Evolutionary conservation across 2,329 filamentous ascomycete species (phyloP), one percentile per base, ranked within the genome.

Genomic region (Madurella mycetomatis): DNA sequence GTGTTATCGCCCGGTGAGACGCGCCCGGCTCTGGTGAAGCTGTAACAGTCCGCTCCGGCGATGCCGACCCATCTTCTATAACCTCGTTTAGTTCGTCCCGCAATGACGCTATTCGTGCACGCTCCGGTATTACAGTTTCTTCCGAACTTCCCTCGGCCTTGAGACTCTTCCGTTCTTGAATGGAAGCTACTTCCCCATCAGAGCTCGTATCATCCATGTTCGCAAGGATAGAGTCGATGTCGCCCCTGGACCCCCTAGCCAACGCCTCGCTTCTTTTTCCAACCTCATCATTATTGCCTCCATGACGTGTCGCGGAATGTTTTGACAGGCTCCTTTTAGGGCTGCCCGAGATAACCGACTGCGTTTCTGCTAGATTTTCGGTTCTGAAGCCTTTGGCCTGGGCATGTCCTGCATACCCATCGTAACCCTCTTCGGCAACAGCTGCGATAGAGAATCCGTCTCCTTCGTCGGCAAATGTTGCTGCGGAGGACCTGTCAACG

Each of bases 391-490:
- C 17, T 8, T 30, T 15, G 15, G 25, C 15, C 41, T 5, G 31
- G 2, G 39, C 19, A 16, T 4, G 41, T 4, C 43, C 34, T 9
- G 25, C 44, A 5, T 37, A 12, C 12, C 53, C 45, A 8, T 78
- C 77, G 11, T 77, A 77, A 30, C 84, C 78, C 32, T 77, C 73
- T 53, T 87, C 85, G 15, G 86, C 85, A 63, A 86, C 79, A 0
- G 87, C 87, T 2, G 86, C 88, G 17, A 88, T 76, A 1, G 88
- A 88, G 2, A 86, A 90, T 30, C 77, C 72, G 55, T 81, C 78
- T 30, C 79, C 77, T 13, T 76, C 75, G 7, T 80, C 74, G 41
- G 41, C n/a, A 63, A 86, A 79, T 0, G 87, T 87, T 2, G 86
- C 88, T 16, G 87, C 76, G 1, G 88, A 88, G 1, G 86, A 88